Evolutionary conservation across 495 filamentous ascomycete species (phyloP).

Genomic region (Xylaria curta): DNA sequence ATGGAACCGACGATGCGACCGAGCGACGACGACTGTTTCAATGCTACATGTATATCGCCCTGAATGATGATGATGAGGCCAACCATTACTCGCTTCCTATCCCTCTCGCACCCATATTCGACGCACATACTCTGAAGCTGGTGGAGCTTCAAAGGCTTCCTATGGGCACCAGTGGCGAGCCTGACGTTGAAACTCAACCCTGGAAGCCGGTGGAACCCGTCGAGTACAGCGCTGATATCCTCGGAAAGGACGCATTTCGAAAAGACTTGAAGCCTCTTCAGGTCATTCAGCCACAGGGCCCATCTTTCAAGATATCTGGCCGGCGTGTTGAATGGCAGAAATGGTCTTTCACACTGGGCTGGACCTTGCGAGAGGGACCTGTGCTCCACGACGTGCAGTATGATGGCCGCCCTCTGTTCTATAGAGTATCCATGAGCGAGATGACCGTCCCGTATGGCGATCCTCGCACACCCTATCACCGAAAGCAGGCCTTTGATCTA

Average conservation of each 20-base stretch:
- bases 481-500: constrained; percentile 74
- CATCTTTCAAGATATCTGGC: constrained; percentile 62
- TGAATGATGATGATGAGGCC: constrained; percentile 29
- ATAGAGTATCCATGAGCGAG: constrained; percentile 73
- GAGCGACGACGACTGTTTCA: constrained; percentile 23
- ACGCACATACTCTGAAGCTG: neutral
- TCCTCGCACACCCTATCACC: constrained; percentile 69
- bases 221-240: neutral
- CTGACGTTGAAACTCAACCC: neutral
- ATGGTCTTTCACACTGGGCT: constrained; percentile 70
- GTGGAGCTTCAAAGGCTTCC: neutral
- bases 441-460: constrained; percentile 75
- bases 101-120: constrained; percentile 24
- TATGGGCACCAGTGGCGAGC: neutral
- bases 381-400: constrained; percentile 72
- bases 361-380: constrained; percentile 69
- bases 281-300: neutral
- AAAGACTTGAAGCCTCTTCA: constrained; percentile 1
- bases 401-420: constrained; percentile 70
- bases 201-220: neutral
- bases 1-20: constrained; percentile 16
- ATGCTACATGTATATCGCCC: constrained; percentile 23
- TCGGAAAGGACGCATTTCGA: neutral
- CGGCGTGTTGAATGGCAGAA: constrained; percentile 70
- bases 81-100: constrained; percentile 39